Base-by-base conservation (phyloP, 768 basidiomycete species). In the Mycena rosella region DNA sequence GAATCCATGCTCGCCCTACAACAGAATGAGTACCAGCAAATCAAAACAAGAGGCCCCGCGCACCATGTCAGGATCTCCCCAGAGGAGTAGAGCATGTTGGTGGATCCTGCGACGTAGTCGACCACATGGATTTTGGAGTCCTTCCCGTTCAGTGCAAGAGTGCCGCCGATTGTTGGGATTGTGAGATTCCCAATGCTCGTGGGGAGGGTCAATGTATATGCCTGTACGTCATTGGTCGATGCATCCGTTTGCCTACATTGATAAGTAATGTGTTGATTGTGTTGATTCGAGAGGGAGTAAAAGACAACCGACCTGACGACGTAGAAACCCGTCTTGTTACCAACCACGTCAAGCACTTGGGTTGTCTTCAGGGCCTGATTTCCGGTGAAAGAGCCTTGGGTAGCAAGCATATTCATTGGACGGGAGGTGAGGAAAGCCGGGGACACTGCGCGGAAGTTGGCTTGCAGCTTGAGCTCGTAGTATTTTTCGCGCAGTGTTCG, bases 111-210 rank as follows among this genome's bases (percentile, higher is more conserved):
- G 24, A 64, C 61, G 63, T 86, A 86, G 67, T 86, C 85, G 2
- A 85, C 84, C 15, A 87, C 80, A 62, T 86, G 82, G 38, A 86
- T 78, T 72, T 87, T 87, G 0, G 86, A 86, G 67, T 87, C 85
- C 73, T 82, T 85, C n/a, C 86, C 86, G 61, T 80, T 78, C n/a
- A 87, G 75, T 0, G 80, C 70, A 34, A 87, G 77, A 24, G 75
- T 76, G 38, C 84, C 84, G 10, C 85, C 84, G 24, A 86, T 69
- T 5, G 78, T 78, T 13, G 86, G 86, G 48, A 86, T 74, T 4
- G 78, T 79, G 40, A 87, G 70, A 36, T 69, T 64, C 20, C 86
- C 86, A 11, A 78, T 77, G 57, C 85, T 85, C 22, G 85, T 87
- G 4, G 81, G 75, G n/a, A 87, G 58, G 6, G 77, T 83, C 20